Evolutionary conservation across 1,284 basidiomycete species (phyloP).

Genomic region (Neotropicomus parvogracilis): DNA sequence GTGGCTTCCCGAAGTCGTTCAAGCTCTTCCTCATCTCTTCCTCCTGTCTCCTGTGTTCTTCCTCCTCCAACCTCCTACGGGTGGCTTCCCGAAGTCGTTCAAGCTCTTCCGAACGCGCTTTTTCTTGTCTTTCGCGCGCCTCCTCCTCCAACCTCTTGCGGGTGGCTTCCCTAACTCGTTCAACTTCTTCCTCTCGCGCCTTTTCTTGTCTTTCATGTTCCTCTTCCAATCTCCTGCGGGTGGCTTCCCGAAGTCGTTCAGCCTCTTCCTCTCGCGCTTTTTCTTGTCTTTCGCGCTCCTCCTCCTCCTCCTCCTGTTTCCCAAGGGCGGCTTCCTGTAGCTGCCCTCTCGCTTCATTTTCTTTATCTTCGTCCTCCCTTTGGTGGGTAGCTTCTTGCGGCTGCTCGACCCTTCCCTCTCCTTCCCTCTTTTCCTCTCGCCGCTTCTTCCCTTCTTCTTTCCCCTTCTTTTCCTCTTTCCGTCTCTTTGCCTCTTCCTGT

Average conservation of each 20-base stretch:
- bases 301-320: background rate
- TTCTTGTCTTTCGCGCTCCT: background rate
- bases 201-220: background rate
- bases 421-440: background rate
- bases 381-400: too few species aligned
- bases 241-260: background rate
- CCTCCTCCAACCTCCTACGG: too few species aligned
- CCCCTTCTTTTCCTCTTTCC: background rate
- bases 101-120: too few species aligned
- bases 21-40: too few species aligned
- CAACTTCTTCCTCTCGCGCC: too few species aligned
- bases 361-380: too few species aligned
- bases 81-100: too few species aligned
- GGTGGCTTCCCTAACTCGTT: background rate
- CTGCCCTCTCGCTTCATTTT: too few species aligned
- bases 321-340: background rate
- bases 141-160: background rate
- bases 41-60: too few species aligned
- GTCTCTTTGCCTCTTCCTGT: background rate
- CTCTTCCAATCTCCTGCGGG: background rate
- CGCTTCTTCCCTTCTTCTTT: background rate
- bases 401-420: too few species aligned
- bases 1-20: too few species aligned
- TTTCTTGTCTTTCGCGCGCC: too few species aligned
- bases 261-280: background rate